Evolutionary conservation across 352 stramenopile genomes (phyloP), one percentile per base, ranked within the genome.

Genomic region (Pythium insidiosum): DNA sequence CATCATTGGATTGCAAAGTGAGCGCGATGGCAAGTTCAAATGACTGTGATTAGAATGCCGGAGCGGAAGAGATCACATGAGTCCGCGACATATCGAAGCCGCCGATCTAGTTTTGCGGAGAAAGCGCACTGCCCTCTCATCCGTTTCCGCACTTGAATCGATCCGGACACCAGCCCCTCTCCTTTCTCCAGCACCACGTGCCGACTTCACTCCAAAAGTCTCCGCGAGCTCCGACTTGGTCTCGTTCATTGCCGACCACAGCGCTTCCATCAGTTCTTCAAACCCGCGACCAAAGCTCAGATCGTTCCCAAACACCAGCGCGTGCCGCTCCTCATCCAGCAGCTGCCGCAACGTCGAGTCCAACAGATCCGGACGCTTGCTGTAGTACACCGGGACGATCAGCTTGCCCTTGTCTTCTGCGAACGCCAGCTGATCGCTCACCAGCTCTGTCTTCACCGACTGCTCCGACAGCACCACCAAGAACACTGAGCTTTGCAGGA

Each of bases 351-450:
- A 50, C 3, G 51, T 52, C 29, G 45, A 34, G 51, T 82, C 67
- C 23, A 84, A 48, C 18, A 79, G 43, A 22, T 56, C 60, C 2
- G 72, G 68, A 15, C 58, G 55, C 43, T 63, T 73, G 13, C 69
- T 82, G 34, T 72, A 84, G 50, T 87, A 82, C 20, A 88, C 64
- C 1, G 79, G 76, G 23, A 88, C 68, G 56, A 89, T 80, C 21
- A 55, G 56, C 60, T 87, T 88, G 39, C 72, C 78, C 47, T 87
- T 87, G 50, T 91, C 78, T 52, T 88, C 75, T 2, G 75, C 78
- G 43, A 88, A 91, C 15, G 73, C 78, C n/a, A 88, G 50, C 56
- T 91, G 75, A 52, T 88, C 75, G 50, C 75, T 88, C 39, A 92
- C 70, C 18, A 92, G 58, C 47, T 92, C 79, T 5, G 71, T 88